Evolutionary conservation across 306 rosid genomes (phyloP).

Genomic region (Medicago ruthenica): DNA sequence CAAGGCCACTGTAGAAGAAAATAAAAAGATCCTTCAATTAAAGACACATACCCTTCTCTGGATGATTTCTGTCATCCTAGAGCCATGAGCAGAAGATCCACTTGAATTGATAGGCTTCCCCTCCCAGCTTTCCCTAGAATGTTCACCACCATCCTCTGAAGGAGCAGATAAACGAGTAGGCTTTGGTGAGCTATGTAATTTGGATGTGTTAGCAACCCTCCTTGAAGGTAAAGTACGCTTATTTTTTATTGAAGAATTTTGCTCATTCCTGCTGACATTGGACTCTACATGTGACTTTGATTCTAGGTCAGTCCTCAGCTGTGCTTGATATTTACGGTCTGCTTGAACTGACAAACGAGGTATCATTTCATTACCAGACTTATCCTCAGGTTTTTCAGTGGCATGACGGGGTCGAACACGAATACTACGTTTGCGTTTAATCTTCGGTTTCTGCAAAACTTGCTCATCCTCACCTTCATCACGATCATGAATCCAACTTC

Average conservation of each 20-base stretch:
- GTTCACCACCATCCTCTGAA: conserved; percentile 66
- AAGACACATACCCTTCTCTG: conserved; percentile 82
- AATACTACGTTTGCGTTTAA: conserved; percentile 90
- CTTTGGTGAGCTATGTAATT: conserved; percentile 75
- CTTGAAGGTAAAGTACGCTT: conserved; percentile 72
- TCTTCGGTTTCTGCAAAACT: conserved; percentile 92
- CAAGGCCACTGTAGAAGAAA: not conserved
- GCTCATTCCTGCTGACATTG: conserved; percentile 67
- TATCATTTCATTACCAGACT: conserved; percentile 65
- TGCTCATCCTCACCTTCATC: conserved; percentile 96
- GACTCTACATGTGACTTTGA: conserved; percentile 61
- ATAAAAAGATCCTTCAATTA: conserved; percentile 21
- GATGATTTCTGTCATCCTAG: conserved; percentile 81
- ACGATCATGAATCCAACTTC: conserved; percentile 94
- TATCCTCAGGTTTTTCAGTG: conserved; percentile 81
- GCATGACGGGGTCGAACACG: conserved; percentile 91
- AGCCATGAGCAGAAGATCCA: conserved; percentile 60
- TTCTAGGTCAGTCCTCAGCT: conserved; percentile 62
- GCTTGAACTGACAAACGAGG: conserved; percentile 66
- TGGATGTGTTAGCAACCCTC: conserved; percentile 66
- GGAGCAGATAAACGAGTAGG: conserved; percentile 69
- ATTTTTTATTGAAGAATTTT: conserved; percentile 64
- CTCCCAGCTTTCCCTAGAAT: conserved; percentile 73
- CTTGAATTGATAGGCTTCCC: conserved; percentile 66
- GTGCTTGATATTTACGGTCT: conserved; percentile 67